Conservation (phyloP, 176 grass and related monocot species). For the Calamus simplicifolius region DNA sequence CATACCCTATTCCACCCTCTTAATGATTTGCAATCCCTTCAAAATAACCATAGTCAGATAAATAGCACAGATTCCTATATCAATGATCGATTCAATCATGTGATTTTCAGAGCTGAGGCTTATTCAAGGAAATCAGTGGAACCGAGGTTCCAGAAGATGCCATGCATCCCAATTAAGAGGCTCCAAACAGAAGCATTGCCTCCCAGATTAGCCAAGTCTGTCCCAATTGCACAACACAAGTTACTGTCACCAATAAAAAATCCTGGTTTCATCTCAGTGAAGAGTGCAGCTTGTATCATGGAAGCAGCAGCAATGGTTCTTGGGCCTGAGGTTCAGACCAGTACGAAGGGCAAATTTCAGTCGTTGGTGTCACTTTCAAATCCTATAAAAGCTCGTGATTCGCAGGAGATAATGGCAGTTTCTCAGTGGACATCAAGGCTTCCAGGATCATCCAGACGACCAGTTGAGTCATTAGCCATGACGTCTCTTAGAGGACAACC, state of each 20-base stretch:
- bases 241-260: no score
- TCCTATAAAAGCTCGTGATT: conserved; percentile 34
- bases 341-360: no score
- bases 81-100: conserved; percentile 13
- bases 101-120: background rate
- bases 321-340: no score
- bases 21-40: conserved; percentile 13
- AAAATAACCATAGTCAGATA: conserved; percentile 19
- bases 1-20: conserved; percentile 26
- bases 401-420: conserved; percentile 24
- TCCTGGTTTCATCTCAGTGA: no score
- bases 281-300: no score
- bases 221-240: conserved; percentile 42
- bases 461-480: conserved; percentile 11
- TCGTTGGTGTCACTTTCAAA: no score
- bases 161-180: conserved; percentile 65
- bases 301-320: no score
- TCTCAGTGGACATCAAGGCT: conserved; percentile 34
- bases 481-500: conserved; percentile 25
- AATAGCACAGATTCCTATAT: conserved; percentile 23
- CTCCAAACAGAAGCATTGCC: conserved; percentile 74
- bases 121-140: conserved; percentile 9
- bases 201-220: conserved; percentile 40
- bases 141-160: conserved; percentile 55
- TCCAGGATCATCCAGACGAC: conserved; percentile 23